Percentiles rank a stretch among this genome's conserved stretches.
phyloP scores from a whole-genome alignment of 2,329 filamentous ascomycete species.

The Pseudocercospora musae region DNA sequence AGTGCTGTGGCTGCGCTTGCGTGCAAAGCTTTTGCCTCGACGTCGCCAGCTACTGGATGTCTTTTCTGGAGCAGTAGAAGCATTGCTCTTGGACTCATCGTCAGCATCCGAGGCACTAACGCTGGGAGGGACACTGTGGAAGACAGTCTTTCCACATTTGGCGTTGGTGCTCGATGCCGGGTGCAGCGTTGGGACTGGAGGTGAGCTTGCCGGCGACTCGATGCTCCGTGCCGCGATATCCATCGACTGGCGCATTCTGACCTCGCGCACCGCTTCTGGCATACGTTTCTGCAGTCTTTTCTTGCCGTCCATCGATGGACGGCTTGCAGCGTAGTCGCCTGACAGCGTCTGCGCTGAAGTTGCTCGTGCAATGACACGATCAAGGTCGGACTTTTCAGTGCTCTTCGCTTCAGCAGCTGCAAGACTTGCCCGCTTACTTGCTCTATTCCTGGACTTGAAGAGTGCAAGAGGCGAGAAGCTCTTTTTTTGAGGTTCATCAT shows the following conservation, averaged over 20 bases:
- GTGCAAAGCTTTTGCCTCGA: constrained; percentile 25
- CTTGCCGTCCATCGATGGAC: not conserved
- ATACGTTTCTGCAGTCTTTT: constrained; percentile 31
- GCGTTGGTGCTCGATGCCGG: not conserved
- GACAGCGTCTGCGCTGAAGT: not conserved
- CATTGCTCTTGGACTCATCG: constrained; percentile 14
- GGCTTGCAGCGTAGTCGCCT: not conserved
- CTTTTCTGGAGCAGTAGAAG: not conserved
- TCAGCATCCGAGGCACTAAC: constrained; percentile 17
- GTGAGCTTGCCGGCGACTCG: constrained; percentile 4
- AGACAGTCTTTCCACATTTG: constrained; percentile 2
- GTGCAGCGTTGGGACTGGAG: not conserved
- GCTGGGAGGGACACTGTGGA: constrained; percentile 5
- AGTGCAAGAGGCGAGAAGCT: constrained; percentile 13
- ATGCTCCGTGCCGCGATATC: constrained; percentile 4
- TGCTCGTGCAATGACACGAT: not conserved
- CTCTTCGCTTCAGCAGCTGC: not conserved
- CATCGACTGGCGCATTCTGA: constrained; percentile 12
- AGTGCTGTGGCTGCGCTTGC: constrained; percentile 18
- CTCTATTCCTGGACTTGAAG: constrained; percentile 11
- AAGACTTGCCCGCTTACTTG: constrained; percentile 2
- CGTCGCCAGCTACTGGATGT: constrained; percentile 8
- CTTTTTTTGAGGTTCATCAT: not conserved
- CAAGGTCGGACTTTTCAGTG: not conserved
- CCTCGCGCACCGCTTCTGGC: constrained; percentile 25